Evolutionary conservation across 2,329 filamentous ascomycete genomes (phyloP), one percentile per base, ranked within the genome.

Genomic region (Sporothrix sp.): DNA sequence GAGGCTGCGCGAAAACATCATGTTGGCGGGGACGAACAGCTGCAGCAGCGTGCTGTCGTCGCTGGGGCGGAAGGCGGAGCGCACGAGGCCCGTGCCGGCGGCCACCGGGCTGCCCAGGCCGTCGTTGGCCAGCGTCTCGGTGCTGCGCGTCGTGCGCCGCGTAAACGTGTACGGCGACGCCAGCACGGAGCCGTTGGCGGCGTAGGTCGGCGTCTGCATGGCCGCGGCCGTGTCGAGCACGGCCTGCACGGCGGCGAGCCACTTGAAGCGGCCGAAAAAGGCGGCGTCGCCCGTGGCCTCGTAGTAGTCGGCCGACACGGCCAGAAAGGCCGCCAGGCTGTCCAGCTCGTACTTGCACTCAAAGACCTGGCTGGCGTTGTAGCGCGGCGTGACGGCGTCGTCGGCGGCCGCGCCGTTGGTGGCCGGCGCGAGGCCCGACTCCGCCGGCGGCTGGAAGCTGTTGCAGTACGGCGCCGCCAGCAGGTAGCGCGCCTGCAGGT

Each of bases 291-390:
- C 74, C 0, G 88, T 95, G 54, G 78, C 75, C 20, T 79, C 73
- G 67, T 86, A 79, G 70, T 95, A 96, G 61, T 93, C 80, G 56
- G 87, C 85, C 1, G 81, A 82, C 5, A 97, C 73, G 37, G 87
- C 80, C 7, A 97, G 73, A 65, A 96, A 96, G 27, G 88, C 82
- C 1, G 90, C 88, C 1, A 96, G 75, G 10, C 86, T 91, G 69
- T 96, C 90, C 40, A 96, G 80, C 68, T 96, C 91, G 66, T 93
- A 96, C 66, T 96, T 96, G 76, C 91, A 96, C 66, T 96, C 91
- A 62, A 93, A 96, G 0, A 95, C 89, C 33, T 82, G 74, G 2
- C 72, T 72, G 1, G 75, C 73, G 59, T 85, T 85, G 23, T 86
- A 83, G 25, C 73, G 67, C 0, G 88, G 86, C 71, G 55, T 79